Conservation (phyloP, 2,329 filamentous ascomycete species). For the Colletotrichum tanaceti region DNA sequence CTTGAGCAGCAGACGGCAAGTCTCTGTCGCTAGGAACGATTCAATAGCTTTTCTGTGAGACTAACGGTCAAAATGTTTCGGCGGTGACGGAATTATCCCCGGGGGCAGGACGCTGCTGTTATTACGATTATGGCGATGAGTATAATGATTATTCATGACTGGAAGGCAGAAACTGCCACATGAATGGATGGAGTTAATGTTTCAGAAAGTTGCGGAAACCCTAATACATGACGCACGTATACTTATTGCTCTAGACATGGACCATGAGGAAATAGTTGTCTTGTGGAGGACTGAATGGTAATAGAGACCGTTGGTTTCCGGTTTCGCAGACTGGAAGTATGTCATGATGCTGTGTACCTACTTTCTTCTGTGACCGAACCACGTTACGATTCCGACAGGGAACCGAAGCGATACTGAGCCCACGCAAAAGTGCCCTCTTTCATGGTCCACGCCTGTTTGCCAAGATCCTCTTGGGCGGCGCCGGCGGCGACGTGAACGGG, state of each 20-base stretch:
- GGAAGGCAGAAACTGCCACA: neutral
- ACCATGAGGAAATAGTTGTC: neutral
- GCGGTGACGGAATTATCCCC: too few relatives aligned
- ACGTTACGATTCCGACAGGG: slow-evolving; percentile 1
- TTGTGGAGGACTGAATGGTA: neutral
- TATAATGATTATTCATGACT: neutral
- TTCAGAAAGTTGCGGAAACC: neutral
- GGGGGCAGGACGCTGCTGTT: neutral
- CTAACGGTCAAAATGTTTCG: neutral
- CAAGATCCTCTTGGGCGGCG: slow-evolving; percentile 56
- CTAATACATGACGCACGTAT: slow-evolving; percentile 31
- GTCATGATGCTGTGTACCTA: neutral
- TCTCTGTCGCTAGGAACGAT: slow-evolving; percentile 54
- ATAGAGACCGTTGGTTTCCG: neutral
- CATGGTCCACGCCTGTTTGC: slow-evolving; percentile 58
- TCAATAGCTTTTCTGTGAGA: slow-evolving; percentile 49
- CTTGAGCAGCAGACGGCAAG: slow-evolving; percentile 60
- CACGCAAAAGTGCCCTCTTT: slow-evolving; percentile 59
- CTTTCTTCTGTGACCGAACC: too few relatives aligned
- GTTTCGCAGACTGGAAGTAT: neutral
- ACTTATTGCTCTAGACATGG: slow-evolving; percentile 17
- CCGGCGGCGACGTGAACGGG: slow-evolving; percentile 60
- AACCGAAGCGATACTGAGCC: slow-evolving; percentile 61
- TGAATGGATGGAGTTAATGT: neutral
- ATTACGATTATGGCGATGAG: neutral